Percentiles rank a stretch among this genome's conserved stretches.
phyloP scores from a whole-genome alignment of 2,329 filamentous ascomycete genomes.

The Aspergillus sp. region DNA sequence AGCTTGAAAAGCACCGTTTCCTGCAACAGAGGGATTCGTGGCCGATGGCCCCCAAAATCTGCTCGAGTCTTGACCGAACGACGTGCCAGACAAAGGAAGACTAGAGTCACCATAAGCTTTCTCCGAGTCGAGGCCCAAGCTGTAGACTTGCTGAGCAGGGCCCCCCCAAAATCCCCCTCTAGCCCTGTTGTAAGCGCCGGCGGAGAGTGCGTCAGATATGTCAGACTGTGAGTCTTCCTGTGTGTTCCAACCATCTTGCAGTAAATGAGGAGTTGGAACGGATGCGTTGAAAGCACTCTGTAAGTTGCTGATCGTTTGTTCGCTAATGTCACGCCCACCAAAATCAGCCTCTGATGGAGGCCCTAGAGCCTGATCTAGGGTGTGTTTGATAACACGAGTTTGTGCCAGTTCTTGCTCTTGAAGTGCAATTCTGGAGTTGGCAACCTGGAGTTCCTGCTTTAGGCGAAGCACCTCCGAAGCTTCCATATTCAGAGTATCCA shows the following conservation, averaged over 20 bases:
- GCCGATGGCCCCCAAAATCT: conserved; percentile 38
- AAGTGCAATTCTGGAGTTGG: conserved; percentile 61
- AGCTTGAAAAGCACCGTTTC: conserved; percentile 29
- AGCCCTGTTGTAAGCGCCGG: conserved; percentile 46
- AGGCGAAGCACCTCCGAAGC: conserved; percentile 59
- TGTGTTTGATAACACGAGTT: conserved; percentile 64
- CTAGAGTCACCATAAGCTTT: conserved; percentile 32
- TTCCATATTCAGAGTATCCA: conserved; percentile 34
- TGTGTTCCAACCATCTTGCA: conserved; percentile 48
- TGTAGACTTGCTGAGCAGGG: conserved; percentile 33
- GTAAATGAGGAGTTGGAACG: conserved; percentile 46
- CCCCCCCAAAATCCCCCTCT: conserved; percentile 37
- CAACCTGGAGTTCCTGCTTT: conserved; percentile 60
- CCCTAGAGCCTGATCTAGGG: conserved; percentile 62
- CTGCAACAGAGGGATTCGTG: conserved; percentile 26
- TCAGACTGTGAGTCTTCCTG: conserved; percentile 52
- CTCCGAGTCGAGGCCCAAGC: conserved; percentile 34
- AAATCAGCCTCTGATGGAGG: conserved; percentile 59
- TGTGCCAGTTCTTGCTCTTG: conserved; percentile 66
- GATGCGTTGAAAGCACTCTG: conserved; percentile 59
- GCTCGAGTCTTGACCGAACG: conserved; percentile 32
- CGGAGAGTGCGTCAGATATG: conserved; percentile 48
- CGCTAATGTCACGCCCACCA: conserved; percentile 52
- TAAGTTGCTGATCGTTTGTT: conserved; percentile 55
- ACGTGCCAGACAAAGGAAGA: conserved; percentile 25